Base-by-base conservation (phyloP, 257 asterid species). In the Przewalskia tangutica region DNA sequence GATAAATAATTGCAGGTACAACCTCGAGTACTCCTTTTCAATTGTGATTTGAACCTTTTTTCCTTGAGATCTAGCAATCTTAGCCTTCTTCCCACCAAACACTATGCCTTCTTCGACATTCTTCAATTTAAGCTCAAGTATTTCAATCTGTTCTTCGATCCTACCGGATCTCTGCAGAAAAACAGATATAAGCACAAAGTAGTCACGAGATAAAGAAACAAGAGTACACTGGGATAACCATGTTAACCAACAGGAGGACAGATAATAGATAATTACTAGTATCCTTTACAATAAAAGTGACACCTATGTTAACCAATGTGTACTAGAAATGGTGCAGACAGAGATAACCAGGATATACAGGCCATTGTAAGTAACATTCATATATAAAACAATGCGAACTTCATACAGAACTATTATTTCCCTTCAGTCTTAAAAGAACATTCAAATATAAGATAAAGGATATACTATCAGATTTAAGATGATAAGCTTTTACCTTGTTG, bases 11-110 rank as follows among this genome's bases (percentile, higher is more conserved):
- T 63, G 23, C 44, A 23, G 16, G 46, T 75, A 23, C 63, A 50
- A 93, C 99, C 99, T 92, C 0, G n/a, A 89, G 66, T 94, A 96
- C 89, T 96, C 98, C 80, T 91, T 93, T 82, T 94, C 98, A 80
- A 93, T 83, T 2, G 98, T 85, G 85, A 94, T 86, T 6, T 92
- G 91, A 44, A 92, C 81, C 86, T 88, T 93, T 89, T 90, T 90
- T 76, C 98, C 99, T 83, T 94, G 99, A 82, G 94, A 91, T 90
- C 98, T 92, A 70, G 97, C 97, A 2, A 84, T 80, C 92, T 91
- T 96, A 10, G 92, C 92, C 83, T 90, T 89, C 88, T 85, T 93
- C 82, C 99, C 97, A 6, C 89, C 90, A 84, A 90, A 91, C 5
- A 91, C 89, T 75, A 89, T 84, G 16, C 94, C 97, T 84, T 89